Base-by-base conservation (phyloP, 495 filamentous ascomycete species). In the Aspergillus coremiiformis region DNA sequence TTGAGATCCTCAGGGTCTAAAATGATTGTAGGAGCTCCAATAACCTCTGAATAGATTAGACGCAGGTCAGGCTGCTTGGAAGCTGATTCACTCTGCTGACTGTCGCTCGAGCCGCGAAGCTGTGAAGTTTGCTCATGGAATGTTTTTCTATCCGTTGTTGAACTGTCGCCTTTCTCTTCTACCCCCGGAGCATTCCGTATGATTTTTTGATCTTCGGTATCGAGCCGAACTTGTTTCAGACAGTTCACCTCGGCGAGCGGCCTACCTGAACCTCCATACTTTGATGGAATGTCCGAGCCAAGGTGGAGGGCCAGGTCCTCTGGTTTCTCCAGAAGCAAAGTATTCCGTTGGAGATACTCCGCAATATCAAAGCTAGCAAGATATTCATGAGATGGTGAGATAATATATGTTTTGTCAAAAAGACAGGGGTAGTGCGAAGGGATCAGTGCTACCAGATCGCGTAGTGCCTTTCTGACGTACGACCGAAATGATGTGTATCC, bases 1-100 rank as follows among this genome's bases (percentile, higher is more conserved):
- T 57, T 19, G 21, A 57, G 29, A 39, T 57, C 55, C 3, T 39
- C 19, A 4, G 50, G 45, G 27, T 57, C 44, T 19, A 53, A 39
- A 21, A 57, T 57, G n/a, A 57, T 51, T n/a, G 55, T 44, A 27
- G 55, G 50, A 14, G 55, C 44, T 41, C 44, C 55, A 24, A 57
- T 49, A 1, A n/a, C 37, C 37, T 53, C 50, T 11, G 55, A 57
- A 24, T 53, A 57, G 19, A 57, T 53, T 39, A 57, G 43, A 17
- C 37, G 44, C 17, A 27, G 50, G 20, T 51, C 42, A 19, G 35
- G 37, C 39, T 51, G 14, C 3, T 35, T 22, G 7, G 47, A 26
- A 11, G n/a, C 21, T 9, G 21, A 22, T 6, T 23, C 5, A n/a
- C n/a, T 3, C 14, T 27, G 42, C 15, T 14, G 39, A 32, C 29